These are phyloP conservation scores for Benincasa hispida DNA, from an alignment of 306 rosid genomes.

Conservation along the genomic window DNA sequence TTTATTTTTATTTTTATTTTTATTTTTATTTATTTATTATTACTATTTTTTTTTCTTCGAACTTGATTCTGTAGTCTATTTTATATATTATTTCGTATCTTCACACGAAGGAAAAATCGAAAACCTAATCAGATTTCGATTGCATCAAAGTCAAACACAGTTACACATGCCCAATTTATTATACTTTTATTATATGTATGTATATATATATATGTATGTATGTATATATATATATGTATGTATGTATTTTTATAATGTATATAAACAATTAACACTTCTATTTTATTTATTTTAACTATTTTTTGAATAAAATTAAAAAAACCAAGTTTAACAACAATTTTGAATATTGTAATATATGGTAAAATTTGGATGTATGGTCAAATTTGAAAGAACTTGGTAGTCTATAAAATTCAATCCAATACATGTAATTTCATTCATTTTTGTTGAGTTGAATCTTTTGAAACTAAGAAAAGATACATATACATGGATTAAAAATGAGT, in stretches of 20 bases:
- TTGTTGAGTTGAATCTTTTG: neutral
- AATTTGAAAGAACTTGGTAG: neutral
- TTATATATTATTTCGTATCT: neutral
- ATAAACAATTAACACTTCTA: neutral
- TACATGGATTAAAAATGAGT: too few species aligned
- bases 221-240: too few species aligned
- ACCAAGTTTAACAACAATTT: too few species aligned
- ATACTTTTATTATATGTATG: too few species aligned
- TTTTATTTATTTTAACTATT: neutral
- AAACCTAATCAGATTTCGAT: neutral
- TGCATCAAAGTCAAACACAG: neutral
- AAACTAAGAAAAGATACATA: neutral
- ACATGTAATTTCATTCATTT: neutral
- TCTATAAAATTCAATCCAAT: neutral
- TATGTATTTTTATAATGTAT: neutral
- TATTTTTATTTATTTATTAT: neutral
- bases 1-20: neutral
- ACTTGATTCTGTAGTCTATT: neutral
- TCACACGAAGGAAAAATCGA: neutral
- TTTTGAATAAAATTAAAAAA: neutral
- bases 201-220: too few species aligned
- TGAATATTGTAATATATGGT: neutral
- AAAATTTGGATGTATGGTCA: neutral
- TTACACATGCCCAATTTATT: neutral
- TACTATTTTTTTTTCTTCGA: too few species aligned